Conservation (phyloP, 2,329 filamentous ascomycete species). For the Fusarium buxicola region DNA sequence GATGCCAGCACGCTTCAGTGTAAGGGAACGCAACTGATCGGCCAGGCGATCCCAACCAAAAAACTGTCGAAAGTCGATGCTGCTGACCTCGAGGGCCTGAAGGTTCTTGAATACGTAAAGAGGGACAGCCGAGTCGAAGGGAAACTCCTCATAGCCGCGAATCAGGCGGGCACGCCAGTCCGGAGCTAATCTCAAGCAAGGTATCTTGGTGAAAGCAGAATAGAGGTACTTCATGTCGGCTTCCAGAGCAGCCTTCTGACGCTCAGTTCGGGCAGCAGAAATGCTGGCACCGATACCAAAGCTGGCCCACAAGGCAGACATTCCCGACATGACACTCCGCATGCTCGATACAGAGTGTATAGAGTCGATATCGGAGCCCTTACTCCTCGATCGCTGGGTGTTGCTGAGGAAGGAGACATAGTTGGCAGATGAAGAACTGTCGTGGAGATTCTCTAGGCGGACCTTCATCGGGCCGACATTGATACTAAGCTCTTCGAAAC, state of each 20-base stretch:
- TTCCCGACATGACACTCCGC: constrained; percentile 95
- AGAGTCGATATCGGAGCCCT: constrained; percentile 85
- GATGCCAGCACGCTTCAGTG: constrained; percentile 85
- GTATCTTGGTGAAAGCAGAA: constrained; percentile 98
- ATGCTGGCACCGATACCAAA: constrained; percentile 85
- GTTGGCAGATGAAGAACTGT: constrained; percentile 85
- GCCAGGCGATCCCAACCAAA: constrained; percentile 96
- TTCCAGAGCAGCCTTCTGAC: constrained; percentile 86
- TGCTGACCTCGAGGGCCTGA: constrained; percentile 91
- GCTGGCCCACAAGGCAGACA: constrained; percentile 92
- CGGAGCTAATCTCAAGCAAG: constrained; percentile 88
- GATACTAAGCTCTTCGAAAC: constrained; percentile 92
- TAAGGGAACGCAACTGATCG: constrained; percentile 90
- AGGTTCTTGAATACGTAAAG: constrained; percentile 98
- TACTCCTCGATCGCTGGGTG: constrained; percentile 79
- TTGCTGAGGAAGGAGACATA: constrained; percentile 96
- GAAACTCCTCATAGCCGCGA: constrained; percentile 95
- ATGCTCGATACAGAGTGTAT: constrained; percentile 97
- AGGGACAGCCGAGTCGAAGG: constrained; percentile 96
- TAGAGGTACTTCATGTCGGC: constrained; percentile 95
- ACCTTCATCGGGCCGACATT: constrained; percentile 96
- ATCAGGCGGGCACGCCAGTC: constrained; percentile 93
- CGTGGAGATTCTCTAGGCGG: constrained; percentile 92
- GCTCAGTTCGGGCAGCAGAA: constrained; percentile 84
- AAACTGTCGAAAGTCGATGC: constrained; percentile 96